Percentiles rank a stretch among this genome's conserved stretches.
These are phyloP conservation scores for Bocquillonia castaneifolia DNA, from an alignment of 441 rosid species.

Conservation along the genomic window DNA sequence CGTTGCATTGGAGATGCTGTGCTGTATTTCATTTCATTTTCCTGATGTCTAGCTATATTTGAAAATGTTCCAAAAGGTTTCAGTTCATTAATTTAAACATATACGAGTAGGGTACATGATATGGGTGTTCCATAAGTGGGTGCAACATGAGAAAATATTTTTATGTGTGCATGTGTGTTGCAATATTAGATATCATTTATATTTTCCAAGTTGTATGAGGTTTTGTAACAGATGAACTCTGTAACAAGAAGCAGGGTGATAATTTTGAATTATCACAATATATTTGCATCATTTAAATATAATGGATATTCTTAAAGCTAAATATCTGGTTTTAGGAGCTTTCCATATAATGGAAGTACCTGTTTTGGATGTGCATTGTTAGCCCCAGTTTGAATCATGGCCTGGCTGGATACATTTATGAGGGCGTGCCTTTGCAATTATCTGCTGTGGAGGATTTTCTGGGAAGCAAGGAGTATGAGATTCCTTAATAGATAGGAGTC, in stretches of 20 bases:
- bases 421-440: neutral
- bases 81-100: neutral
- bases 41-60: conserved; percentile 1
- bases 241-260: neutral
- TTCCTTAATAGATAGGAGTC: neutral
- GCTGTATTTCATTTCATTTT: too few species aligned
- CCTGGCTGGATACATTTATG: neutral
- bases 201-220: too few species aligned
- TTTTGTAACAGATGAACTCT: neutral
- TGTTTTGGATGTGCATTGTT: neutral
- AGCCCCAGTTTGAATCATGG: neutral
- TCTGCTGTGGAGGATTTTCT: neutral
- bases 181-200: neutral
- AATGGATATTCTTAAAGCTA: neutral
- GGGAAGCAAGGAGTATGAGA: neutral
- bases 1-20: too few species aligned
- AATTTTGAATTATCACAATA: too few species aligned
- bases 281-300: neutral
- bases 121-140: neutral
- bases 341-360: neutral
- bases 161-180: neutral
- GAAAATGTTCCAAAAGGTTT: neutral
- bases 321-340: neutral
- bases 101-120: neutral
- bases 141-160: neutral